Base-by-base conservation (phyloP, 2,329 filamentous ascomycete species). In the Botrytis cinerea region DNA sequence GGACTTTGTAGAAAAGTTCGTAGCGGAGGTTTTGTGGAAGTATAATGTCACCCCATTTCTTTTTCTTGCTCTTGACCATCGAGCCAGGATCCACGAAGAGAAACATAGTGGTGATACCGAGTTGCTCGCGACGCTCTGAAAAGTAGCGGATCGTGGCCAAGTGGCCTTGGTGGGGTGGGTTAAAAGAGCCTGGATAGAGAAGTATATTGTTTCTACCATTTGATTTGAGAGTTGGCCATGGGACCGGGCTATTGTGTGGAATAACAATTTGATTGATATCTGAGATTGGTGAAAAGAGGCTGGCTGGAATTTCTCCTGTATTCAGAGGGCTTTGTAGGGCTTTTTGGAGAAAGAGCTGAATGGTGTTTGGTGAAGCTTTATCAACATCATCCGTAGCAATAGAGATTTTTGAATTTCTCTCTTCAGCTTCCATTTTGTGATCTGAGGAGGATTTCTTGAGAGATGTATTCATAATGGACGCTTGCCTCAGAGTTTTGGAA, bases 101-200 rank as follows among this genome's bases (percentile, higher is more conserved):
- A 3, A 68, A 57, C 35, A 68, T 68, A 10, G 48, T 51, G n/a
- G 48, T 68, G n/a, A 68, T 22, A 2, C 10, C 10, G 1, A 68
- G 18, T 9, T 68, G 8, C 3, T 43, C 46, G 6, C 66, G 66
- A 14, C 35, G 35, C n/a, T 68, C 66, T 1, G 38, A 28, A 22
- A 57, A 57, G 25, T 68, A 57, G 10, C 2, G 66, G 10, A 68
- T 43, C 2, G 66, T 68, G 25, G 66, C 66, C 10, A 68, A 48
- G 22, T 68, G 48, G 7, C 66, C 66, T 43, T 57, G 66, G 4
- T 68, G 66, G 18, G 48, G 66, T 32, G 66, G 66, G 18, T 68
- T 68, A 18, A 68, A 68, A 16, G 35, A 68, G 48, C 66, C 66
- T 32, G 48, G 25, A 12, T 68, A 68, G 1, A 68, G 48, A 38